Conservation (phyloP, 345 rosid genomes). For the Kernera saxatilis region DNA sequence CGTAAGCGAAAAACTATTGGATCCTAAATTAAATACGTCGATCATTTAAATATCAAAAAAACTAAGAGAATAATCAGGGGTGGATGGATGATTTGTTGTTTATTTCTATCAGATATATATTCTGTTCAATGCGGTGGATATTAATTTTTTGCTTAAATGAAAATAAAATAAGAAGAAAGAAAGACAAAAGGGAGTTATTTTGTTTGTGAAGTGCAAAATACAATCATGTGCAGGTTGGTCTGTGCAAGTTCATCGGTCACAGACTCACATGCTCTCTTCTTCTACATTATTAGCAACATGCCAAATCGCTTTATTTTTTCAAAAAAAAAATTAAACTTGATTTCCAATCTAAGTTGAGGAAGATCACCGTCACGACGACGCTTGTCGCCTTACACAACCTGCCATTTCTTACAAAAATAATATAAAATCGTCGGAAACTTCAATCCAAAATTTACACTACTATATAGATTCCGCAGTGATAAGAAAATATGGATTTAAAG, state of each 20-base stretch:
- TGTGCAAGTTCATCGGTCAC: slow-evolving; percentile 19
- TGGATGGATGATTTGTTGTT: background rate
- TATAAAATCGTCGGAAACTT: background rate
- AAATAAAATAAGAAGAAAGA: slow-evolving; percentile 11
- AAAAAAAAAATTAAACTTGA: too few relatives aligned
- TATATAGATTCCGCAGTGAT: background rate
- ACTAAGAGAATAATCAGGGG: background rate
- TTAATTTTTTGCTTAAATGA: background rate
- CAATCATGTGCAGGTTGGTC: slow-evolving; percentile 29
- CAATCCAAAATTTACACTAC: background rate
- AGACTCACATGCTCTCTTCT: slow-evolving; percentile 27
- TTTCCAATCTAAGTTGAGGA: background rate
- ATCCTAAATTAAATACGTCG: too few relatives aligned
- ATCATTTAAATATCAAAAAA: background rate
- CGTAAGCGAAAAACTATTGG: too few relatives aligned
- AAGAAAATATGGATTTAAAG: background rate
- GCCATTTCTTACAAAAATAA: background rate
- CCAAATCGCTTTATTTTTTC: slow-evolving; percentile 3
- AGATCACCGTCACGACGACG: slow-evolving; percentile 22
- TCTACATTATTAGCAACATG: slow-evolving; percentile 27
- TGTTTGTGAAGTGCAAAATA: slow-evolving; percentile 9
- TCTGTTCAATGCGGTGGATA: slow-evolving; percentile 3
- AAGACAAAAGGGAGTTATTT: slow-evolving; percentile 19
- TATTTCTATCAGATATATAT: background rate
- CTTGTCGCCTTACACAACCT: slow-evolving; percentile 1